Percentiles rank a stretch among this genome's conserved stretches.
Evolutionary conservation across 345 rosid species (phyloP).

Genomic region (Linum tenue): DNA sequence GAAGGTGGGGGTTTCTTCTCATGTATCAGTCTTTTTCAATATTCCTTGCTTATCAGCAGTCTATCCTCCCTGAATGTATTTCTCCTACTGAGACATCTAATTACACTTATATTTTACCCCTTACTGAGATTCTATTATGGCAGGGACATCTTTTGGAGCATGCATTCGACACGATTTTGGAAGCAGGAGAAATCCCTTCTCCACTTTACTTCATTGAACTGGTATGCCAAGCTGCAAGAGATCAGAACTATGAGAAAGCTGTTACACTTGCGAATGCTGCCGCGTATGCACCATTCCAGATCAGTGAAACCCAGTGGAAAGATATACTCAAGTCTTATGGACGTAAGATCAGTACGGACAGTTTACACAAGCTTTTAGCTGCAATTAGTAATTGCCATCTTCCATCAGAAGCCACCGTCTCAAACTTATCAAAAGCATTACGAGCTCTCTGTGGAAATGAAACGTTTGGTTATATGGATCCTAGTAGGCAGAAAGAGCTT

Average conservation of each 20-base stretch:
- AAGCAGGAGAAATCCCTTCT: conserved; percentile 76
- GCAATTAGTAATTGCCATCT: conserved; percentile 38
- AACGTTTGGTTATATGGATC: conserved; percentile 4
- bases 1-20: conserved; percentile 42
- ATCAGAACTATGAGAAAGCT: conserved; percentile 50
- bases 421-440: conserved; percentile 55
- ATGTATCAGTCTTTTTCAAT: too few relatives aligned
- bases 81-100: not conserved
- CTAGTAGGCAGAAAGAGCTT: too few relatives aligned
- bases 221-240: conserved; percentile 49
- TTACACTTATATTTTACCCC: not conserved
- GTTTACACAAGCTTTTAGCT: conserved; percentile 37
- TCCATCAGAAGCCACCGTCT: conserved; percentile 44
- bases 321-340: conserved; percentile 38
- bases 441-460: conserved; percentile 27
- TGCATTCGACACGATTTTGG: conserved; percentile 67
- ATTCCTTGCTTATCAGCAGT: not conserved
- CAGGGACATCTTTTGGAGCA: conserved; percentile 78
- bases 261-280: conserved; percentile 42
- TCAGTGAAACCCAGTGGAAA: conserved; percentile 68
- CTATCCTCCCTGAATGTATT: not conserved
- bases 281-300: conserved; percentile 72
- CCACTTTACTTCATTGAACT: conserved; percentile 55
- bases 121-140: conserved; percentile 8
- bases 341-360: conserved; percentile 29